Evolutionary conservation across 495 filamentous ascomycete species (phyloP).

Genomic region (Penicilliopsis zonata): DNA sequence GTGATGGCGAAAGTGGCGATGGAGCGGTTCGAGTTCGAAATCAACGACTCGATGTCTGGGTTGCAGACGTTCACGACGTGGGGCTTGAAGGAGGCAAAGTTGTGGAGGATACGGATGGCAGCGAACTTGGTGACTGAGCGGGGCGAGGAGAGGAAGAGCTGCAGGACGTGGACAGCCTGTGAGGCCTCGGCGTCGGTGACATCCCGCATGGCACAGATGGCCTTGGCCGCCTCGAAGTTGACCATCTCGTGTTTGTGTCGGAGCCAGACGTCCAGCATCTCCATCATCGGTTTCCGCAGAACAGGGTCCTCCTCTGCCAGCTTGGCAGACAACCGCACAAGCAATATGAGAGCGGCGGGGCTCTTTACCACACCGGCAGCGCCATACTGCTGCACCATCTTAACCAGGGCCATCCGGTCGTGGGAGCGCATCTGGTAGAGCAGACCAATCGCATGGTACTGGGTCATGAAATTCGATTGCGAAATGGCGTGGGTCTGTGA

Average conservation of each 20-base stretch:
- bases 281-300: conserved; percentile 87
- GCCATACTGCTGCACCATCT: conserved; percentile 98
- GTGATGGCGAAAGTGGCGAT: conserved; percentile 98
- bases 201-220: conserved; percentile 88
- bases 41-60: conserved; percentile 89
- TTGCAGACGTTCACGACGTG: conserved; percentile 88
- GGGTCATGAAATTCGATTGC: conserved; percentile 82
- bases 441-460: conserved; percentile 97
- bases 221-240: conserved; percentile 98
- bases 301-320: conserved; percentile 85
- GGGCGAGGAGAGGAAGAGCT: conserved; percentile 94
- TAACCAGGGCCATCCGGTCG: conserved; percentile 97
- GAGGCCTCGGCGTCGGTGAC: conserved; percentile 84
- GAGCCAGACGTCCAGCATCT: conserved; percentile 89
- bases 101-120: conserved; percentile 92
- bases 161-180: conserved; percentile 88
- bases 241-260: conserved; percentile 99
- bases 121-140: conserved; percentile 96
- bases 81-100: conserved; percentile 90
- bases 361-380: conserved; percentile 87
- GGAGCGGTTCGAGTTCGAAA: conserved; percentile 91
- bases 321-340: conserved; percentile 88
- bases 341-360: conserved; percentile 79
- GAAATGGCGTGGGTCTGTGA: conserved; percentile 49
- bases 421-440: conserved; percentile 96